Evolutionary conservation across 352 stramenopile species (phyloP).

Genomic region (Globisporangium rhizosaccharum): DNA sequence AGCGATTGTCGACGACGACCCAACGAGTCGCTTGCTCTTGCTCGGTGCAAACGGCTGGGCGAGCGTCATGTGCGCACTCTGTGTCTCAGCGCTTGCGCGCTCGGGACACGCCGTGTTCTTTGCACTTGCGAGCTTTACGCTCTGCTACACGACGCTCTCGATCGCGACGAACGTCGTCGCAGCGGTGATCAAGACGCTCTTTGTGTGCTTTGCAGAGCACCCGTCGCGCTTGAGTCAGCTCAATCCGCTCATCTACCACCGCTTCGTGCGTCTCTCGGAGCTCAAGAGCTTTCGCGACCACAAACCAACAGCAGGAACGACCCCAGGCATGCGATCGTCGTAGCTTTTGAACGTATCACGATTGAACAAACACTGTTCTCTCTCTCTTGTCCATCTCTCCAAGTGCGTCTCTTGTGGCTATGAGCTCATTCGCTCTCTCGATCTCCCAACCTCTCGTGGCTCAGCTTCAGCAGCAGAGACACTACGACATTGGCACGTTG

Average conservation of each 20-base stretch:
- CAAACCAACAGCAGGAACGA: conserved; percentile 27
- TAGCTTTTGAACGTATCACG: no score
- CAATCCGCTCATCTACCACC: conserved; percentile 85
- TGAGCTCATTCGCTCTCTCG: no score
- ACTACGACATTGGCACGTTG: no score
- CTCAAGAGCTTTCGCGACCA: conserved; percentile 83
- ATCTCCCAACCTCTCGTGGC: no score
- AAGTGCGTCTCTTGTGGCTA: no score
- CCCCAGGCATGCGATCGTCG: neutral
- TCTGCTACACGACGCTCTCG: conserved; percentile 80
- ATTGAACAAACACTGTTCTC: neutral
- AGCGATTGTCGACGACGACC: conserved; percentile 80
- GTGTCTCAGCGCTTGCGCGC: conserved; percentile 39
- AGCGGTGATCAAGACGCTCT: conserved; percentile 81
- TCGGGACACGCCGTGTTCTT: conserved; percentile 72
- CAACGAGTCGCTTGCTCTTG: conserved; percentile 73
- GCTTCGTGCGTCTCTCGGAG: conserved; percentile 75
- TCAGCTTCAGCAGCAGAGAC: no score
- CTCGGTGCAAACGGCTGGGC: conserved; percentile 73
- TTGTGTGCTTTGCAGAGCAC: conserved; percentile 85
- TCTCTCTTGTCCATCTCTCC: no score
- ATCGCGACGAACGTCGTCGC: conserved; percentile 67
- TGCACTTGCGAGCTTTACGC: conserved; percentile 60
- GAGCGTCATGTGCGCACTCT: conserved; percentile 71
- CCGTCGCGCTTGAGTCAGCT: conserved; percentile 70